Base-by-base conservation (phyloP, 805 yeast species). In the Priceomyces haplophilus region DNA sequence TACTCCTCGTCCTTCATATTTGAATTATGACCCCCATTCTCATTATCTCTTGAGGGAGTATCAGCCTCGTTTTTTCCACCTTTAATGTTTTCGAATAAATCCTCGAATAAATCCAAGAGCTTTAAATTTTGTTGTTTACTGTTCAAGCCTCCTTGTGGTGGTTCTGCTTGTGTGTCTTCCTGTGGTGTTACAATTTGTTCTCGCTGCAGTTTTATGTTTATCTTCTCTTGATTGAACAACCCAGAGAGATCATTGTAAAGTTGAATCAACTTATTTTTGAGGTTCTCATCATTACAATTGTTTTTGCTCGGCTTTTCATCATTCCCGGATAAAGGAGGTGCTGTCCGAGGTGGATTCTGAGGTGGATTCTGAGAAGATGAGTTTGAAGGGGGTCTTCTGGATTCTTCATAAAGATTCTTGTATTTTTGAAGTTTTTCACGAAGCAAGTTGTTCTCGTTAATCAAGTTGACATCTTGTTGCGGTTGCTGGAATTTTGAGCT, bases 341-440 rank as follows among this genome's bases (percentile, higher is more conserved):
- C 31, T 12, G 31, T 27, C n/a, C n/a, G 31, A 27, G 31, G 31
- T 5, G 31, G 31, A 6, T 21, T 8, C 24, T 21, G 24, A 21
- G 8, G 24, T 21, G 24, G n/a, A n/a, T n/a, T n/a, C n/a, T n/a
- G n/a, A n/a, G n/a, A 21, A 6, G 31, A 15, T 27, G 5, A 7
- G 4, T 5, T 27, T 6, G n/a, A 5, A 27, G 31, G 11, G 5
- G 5, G 31, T 29, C 29, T 38, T 24, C 23, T 34, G 4, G 34
- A 19, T 19, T 34, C 50, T 7, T 60, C 64, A 40, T 64, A 64
- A n/a, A 64, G 52, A 7, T 44, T 48, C 48, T 64, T 65, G 38
- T 67, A 67, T 52, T 67, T 67, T 35, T 53, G 51, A 38, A 67
- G 55, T 44, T 67, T 67, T 20, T 54, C 55, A 16, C 71, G 52